A percentile compares a stretch with the other conserved stretches of the same genome.
phyloP scores from a whole-genome alignment of 2,329 filamentous ascomycete genomes.

The Microcyclosporella mali region DNA sequence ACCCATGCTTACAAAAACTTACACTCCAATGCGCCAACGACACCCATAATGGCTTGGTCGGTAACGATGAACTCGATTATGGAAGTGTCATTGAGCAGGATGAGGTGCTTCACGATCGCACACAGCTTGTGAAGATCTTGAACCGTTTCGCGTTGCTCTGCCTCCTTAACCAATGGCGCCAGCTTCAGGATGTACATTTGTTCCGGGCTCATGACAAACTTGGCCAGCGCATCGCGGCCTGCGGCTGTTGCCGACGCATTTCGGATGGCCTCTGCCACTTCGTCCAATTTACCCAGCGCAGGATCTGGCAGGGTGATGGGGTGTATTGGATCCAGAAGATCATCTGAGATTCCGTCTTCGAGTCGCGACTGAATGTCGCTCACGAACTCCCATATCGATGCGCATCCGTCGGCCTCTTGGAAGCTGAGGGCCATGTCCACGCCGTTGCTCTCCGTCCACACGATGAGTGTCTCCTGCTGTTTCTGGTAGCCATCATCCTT shows the following conservation, averaged over 20 bases:
- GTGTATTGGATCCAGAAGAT: constrained; percentile 67
- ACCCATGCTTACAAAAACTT: constrained; percentile 21
- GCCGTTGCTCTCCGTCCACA: constrained; percentile 90
- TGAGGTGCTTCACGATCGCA: constrained; percentile 96
- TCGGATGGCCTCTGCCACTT: constrained; percentile 81
- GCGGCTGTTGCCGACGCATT: constrained; percentile 65
- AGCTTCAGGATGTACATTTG: constrained; percentile 71
- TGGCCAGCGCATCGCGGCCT: constrained; percentile 79
- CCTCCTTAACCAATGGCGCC: constrained; percentile 76
- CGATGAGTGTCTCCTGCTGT: constrained; percentile 97
- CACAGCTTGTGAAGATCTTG: constrained; percentile 83
- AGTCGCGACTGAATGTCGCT: constrained; percentile 75
- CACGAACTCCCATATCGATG: constrained; percentile 92
- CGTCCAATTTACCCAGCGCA: constrained; percentile 72
- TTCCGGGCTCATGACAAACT: constrained; percentile 76
- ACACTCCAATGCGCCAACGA: constrained; percentile 91
- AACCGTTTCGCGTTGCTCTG: constrained; percentile 85
- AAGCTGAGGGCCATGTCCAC: constrained; percentile 98
- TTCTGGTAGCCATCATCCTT: constrained; percentile 97
- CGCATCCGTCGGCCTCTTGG: constrained; percentile 92
- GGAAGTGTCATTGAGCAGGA: constrained; percentile 85
- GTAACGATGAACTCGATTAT: constrained; percentile 93
- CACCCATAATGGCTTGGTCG: constrained; percentile 80
- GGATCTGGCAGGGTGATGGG: constrained; percentile 70
- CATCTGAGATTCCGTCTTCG: constrained; percentile 85